A percentile compares a stretch with the other conserved stretches of the same genome.
Conservation (phyloP, 345 rosid species). For the Tarenaya hassleriana region DNA sequence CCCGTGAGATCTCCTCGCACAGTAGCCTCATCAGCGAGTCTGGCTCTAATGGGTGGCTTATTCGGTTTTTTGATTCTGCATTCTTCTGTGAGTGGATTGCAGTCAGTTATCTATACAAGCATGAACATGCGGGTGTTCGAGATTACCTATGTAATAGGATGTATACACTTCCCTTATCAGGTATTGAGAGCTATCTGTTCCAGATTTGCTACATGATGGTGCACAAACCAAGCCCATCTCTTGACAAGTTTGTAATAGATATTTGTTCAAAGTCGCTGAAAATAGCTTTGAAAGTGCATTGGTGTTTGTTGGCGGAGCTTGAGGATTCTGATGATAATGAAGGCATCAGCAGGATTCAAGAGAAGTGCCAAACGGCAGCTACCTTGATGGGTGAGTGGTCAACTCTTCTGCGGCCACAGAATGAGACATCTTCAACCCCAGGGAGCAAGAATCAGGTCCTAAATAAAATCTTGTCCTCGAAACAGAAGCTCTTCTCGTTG, state of each 20-base stretch:
- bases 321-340: slow-evolving; percentile 97
- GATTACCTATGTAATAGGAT: slow-evolving; percentile 97
- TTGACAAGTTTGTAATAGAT: slow-evolving; percentile 96
- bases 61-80: slow-evolving; percentile 92
- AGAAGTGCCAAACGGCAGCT: slow-evolving; percentile 94
- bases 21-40: slow-evolving; percentile 60
- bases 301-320: slow-evolving; percentile 95
- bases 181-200: slow-evolving; percentile 87
- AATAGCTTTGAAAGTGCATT: slow-evolving; percentile 92
- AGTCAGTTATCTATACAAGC: slow-evolving; percentile 97
- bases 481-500: slow-evolving; percentile 80
- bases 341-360: slow-evolving; percentile 93
- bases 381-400: slow-evolving; percentile 98
- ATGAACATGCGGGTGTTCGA: slow-evolving; percentile 85
- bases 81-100: slow-evolving; percentile 99
- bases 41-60: slow-evolving; percentile 95
- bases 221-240: slow-evolving; percentile 95
- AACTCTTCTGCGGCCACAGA: slow-evolving; percentile 52
- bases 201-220: slow-evolving; percentile 94
- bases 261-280: slow-evolving; percentile 74
- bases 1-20: slow-evolving; percentile 83
- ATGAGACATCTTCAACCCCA: slow-evolving; percentile 42
- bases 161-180: slow-evolving; percentile 88
- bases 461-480: slow-evolving; percentile 71
- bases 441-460: slow-evolving; percentile 94